A percentile compares a stretch with the other conserved stretches of the same genome.
These are phyloP conservation scores for Rhynchospora pubera DNA, from an alignment of 176 grass and related monocot species.

Conservation along the genomic window DNA sequence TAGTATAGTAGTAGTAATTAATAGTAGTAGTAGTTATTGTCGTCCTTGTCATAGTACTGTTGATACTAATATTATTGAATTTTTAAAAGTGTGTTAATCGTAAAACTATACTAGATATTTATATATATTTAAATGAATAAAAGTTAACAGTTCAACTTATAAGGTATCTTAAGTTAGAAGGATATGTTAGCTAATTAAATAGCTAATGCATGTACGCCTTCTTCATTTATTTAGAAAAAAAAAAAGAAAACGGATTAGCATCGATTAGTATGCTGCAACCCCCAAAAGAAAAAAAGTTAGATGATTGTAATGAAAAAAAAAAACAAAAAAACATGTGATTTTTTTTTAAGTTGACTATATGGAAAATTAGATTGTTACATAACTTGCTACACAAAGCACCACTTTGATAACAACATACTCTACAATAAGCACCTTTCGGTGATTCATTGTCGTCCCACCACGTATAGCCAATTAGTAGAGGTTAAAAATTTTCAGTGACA, in stretches of 20 bases:
- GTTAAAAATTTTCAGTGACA: neutral
- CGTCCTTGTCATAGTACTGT: too few relatives aligned
- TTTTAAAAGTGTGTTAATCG: too few relatives aligned
- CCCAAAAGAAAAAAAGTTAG: too few relatives aligned
- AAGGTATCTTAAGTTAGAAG: neutral
- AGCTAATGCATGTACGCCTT: neutral
- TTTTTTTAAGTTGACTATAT: neutral
- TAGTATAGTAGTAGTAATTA: too few relatives aligned
- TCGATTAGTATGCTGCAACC: neutral
- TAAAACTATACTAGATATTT: too few relatives aligned
- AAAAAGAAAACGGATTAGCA: neutral
- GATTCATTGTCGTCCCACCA: neutral
- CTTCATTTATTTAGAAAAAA: neutral
- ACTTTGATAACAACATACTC: neutral
- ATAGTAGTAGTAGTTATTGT: too few relatives aligned
- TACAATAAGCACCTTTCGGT: conserved; percentile 6
- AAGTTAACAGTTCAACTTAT: too few relatives aligned
- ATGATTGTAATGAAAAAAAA: too few relatives aligned
- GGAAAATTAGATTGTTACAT: neutral
- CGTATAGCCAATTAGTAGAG: neutral
- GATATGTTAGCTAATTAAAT: neutral
- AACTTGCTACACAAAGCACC: neutral
- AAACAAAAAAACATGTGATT: neutral
- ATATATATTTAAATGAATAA: too few relatives aligned
- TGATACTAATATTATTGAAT: too few relatives aligned